Evolutionary conservation across 176 grass and related monocot genomes (phyloP).

Genomic region (Zizania latifolia): DNA sequence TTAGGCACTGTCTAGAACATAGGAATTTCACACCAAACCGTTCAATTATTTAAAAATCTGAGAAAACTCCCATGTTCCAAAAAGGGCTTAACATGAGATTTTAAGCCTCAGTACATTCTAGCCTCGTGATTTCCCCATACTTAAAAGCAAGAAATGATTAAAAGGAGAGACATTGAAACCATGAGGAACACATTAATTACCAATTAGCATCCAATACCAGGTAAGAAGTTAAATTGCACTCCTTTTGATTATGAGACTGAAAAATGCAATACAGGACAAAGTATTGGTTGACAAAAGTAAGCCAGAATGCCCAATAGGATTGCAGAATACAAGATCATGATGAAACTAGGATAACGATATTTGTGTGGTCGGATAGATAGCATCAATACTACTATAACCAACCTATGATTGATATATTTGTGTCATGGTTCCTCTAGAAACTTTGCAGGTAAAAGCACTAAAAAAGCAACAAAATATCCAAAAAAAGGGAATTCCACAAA

Average conservation of each 20-base stretch:
- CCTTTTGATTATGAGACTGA: background rate
- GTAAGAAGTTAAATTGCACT: background rate
- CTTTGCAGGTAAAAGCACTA: background rate
- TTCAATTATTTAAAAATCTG: no score
- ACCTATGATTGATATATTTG: background rate
- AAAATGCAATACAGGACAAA: background rate
- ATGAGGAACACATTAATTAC: background rate
- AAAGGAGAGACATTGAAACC: background rate
- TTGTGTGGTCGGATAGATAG: background rate
- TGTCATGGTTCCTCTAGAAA: background rate
- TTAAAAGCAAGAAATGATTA: background rate
- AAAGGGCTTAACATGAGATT: background rate
- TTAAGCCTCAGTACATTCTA: background rate
- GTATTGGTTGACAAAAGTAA: background rate
- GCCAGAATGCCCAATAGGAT: background rate
- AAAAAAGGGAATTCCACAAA: background rate
- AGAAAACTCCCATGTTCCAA: no score
- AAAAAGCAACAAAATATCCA: background rate
- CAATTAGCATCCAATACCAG: background rate
- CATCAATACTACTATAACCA: background rate
- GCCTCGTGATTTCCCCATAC: background rate
- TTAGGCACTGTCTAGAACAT: background rate
- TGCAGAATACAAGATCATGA: background rate
- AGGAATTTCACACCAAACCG: no score
- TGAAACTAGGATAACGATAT: background rate